Evolutionary conservation across 345 rosid genomes (phyloP).

Genomic region (Rhodamnia rubescens): DNA sequence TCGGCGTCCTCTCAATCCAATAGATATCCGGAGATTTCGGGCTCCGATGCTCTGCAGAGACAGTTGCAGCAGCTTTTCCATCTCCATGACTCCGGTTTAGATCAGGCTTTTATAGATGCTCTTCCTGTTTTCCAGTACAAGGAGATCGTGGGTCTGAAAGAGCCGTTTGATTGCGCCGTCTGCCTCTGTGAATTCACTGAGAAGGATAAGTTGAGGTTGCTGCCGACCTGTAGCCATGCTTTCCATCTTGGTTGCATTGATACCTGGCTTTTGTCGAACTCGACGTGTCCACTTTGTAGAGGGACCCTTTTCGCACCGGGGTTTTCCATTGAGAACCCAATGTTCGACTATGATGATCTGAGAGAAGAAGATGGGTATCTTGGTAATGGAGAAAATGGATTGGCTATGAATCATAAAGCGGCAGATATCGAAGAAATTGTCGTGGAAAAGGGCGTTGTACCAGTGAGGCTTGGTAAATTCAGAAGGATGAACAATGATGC

Average conservation of each 20-base stretch:
- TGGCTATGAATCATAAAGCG: conserved; percentile 22
- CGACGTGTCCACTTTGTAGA: conserved; percentile 78
- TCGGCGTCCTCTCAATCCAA: conserved; percentile 43
- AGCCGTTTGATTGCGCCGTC: conserved; percentile 88
- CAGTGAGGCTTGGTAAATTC: conserved; percentile 76
- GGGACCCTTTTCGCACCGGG: conserved; percentile 62
- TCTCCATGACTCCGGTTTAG: conserved; percentile 83
- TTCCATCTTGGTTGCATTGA: conserved; percentile 78
- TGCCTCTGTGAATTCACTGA: conserved; percentile 78
- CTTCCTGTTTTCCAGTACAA: conserved; percentile 75
- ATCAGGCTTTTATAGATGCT: conserved; percentile 83
- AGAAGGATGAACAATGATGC: conserved; percentile 25
- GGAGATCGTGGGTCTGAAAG: conserved; percentile 59
- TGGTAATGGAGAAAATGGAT: conserved; percentile 29
- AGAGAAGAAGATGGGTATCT: conserved; percentile 48
- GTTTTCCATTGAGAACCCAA: conserved; percentile 56
- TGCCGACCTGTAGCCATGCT: conserved; percentile 84
- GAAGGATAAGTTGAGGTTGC: conserved; percentile 73
- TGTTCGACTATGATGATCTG: conserved; percentile 52
- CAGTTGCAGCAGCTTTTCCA: conserved; percentile 87
- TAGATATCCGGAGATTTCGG: conserved; percentile 56
- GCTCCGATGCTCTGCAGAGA: conserved; percentile 71
- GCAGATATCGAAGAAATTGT: conserved; percentile 51
- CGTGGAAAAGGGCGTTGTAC: conserved; percentile 53
- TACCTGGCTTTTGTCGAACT: conserved; percentile 80